phyloP scores from a whole-genome alignment of 345 rosid genomes.

The Lepidium aucheri region DNA sequence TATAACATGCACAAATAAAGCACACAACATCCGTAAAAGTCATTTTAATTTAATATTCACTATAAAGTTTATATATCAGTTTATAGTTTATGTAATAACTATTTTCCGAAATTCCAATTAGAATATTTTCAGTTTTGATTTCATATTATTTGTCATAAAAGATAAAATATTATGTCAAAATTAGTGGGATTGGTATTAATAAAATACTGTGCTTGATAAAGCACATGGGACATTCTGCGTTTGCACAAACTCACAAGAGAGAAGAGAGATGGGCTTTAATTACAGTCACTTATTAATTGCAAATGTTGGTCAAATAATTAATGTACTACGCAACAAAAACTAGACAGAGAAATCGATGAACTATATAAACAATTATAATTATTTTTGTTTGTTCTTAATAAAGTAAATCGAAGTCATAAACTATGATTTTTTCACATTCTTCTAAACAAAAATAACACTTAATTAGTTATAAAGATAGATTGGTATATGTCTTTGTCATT shows the following conservation, averaged over 20 bases:
- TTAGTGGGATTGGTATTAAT: background rate
- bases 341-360: background rate
- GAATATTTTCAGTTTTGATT: too few relatives aligned
- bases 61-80: too few relatives aligned
- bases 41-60: too few relatives aligned
- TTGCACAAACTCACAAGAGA: conserved; percentile 22
- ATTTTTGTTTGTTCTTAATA: conserved; percentile 12
- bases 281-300: conserved; percentile 13
- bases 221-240: conserved; percentile 30
- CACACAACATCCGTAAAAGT: too few relatives aligned
- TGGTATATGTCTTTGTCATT: conserved; percentile 40
- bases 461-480: background rate
- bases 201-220: background rate
- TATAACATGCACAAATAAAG: too few relatives aligned
- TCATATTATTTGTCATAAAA: background rate
- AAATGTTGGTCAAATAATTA: conserved; percentile 25
- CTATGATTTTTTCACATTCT: conserved; percentile 8
- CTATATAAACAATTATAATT: background rate
- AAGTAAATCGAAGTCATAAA: conserved; percentile 12
- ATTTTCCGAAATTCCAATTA: too few relatives aligned
- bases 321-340: conserved; percentile 25
- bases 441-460: background rate
- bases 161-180: too few relatives aligned
- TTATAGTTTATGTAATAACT: too few relatives aligned
- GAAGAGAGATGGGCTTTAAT: conserved; percentile 21